Evolutionary conservation across 2,329 filamentous ascomycete genomes (phyloP), one percentile per base, ranked within the genome.

Genomic region (Sporothrix dimorphospora): DNA sequence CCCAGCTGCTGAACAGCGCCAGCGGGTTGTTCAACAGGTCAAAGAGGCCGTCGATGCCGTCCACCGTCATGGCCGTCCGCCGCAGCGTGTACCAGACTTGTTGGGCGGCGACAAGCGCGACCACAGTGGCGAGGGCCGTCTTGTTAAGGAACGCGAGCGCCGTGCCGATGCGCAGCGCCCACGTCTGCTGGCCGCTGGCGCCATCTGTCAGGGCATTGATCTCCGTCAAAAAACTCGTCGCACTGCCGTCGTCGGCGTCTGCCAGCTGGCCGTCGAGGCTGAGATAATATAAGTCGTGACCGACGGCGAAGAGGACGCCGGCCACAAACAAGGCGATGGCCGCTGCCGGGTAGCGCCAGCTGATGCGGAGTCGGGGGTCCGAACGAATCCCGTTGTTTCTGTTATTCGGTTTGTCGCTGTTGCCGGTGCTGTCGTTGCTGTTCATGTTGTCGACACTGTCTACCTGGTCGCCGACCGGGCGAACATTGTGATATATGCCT

Each of bases 41-140:
- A 24, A 73, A 73, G 47, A 73, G 63, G 55, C 45, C 51, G 53
- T 73, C 69, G 40, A 73, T 73, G 45, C 42, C 57, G 63, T 40
- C 12, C 12, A 71, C 45, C 12, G 72, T 40, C 65, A 69, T 57
- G 21, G 55, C 69, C 24, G 69, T 69, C 38, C 47, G 63, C 12
- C 72, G 72, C 69, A 73, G 55, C 47, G 69, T 73, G 42, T 38
- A 49, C 72, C 72, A 73, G 3, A 73, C 57, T 49, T 73, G 69
- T 65, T 73, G 72, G 30, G 69, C 69, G 1, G 53, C 69, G 14
- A 73, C 72, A 14, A 71, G 9, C 1, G 30, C 63, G 5, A 73
- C 40, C 1, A 69, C 47, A 1, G 47, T 42, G 3, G 42, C 19
- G 11, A 72, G 61, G 2, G 24, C 49, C 27, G 71, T 61, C 61